These are phyloP conservation scores for Orobanche coerulescens DNA, from an alignment of 257 asterid genomes.

Conservation along the genomic window DNA sequence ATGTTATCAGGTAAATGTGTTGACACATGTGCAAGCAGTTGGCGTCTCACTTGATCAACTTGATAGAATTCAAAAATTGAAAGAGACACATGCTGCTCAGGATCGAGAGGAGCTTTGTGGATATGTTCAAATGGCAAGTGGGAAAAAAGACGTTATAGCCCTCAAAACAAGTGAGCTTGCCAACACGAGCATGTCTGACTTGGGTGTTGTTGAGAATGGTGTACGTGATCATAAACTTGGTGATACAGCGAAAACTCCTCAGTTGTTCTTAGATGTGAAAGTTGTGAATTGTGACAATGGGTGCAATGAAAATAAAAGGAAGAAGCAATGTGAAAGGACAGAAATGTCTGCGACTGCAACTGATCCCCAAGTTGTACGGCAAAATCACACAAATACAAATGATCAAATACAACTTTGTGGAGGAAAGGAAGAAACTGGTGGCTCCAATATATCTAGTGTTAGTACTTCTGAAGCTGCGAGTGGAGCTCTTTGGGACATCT, in stretches of 20 bases:
- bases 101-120: slow-evolving; percentile 35
- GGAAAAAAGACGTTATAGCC: background rate
- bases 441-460: background rate
- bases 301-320: background rate
- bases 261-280: too few species aligned
- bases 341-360: background rate
- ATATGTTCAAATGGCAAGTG: background rate
- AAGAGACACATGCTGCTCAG: slow-evolving; percentile 45
- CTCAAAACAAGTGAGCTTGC: background rate
- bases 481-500: slow-evolving; percentile 80
- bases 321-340: background rate
- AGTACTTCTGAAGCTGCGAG: slow-evolving; percentile 25
- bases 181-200: background rate
- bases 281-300: too few species aligned
- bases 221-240: too few species aligned
- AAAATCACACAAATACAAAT: background rate
- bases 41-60: slow-evolving; percentile 10
- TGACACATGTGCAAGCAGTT: slow-evolving; percentile 51
- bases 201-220: background rate
- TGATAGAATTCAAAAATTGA: slow-evolving; percentile 20
- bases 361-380: background rate
- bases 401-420: background rate
- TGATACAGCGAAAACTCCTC: too few species aligned
- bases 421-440: slow-evolving; percentile 7
- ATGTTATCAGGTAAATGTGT: slow-evolving; percentile 52